Percentiles rank a stretch among this genome's conserved stretches.
phyloP scores from a whole-genome alignment of 306 rosid genomes.

The Canavalia gladiata region DNA sequence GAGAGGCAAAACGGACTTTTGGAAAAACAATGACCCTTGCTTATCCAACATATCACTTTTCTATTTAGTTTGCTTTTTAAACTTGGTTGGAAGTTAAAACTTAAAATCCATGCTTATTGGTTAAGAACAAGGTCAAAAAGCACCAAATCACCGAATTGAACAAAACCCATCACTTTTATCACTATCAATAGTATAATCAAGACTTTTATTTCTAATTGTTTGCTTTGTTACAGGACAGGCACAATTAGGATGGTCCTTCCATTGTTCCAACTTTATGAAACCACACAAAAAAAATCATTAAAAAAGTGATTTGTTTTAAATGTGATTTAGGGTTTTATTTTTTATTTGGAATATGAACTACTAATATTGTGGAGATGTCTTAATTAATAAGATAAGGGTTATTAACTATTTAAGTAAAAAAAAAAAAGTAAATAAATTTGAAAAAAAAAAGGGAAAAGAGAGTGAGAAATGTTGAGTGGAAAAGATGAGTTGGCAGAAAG shows the following conservation, averaged over 20 bases:
- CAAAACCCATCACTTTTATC: constrained; percentile 43
- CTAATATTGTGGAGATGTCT: not conserved
- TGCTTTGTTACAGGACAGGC: constrained; percentile 52
- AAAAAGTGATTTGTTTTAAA: no score
- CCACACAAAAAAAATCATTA: constrained; percentile 41
- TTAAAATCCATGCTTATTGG: constrained; percentile 43
- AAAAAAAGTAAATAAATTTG: no score
- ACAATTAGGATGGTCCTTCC: constrained; percentile 39
- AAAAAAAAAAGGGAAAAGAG: no score
- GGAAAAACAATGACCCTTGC: constrained; percentile 35
- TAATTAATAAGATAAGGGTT: not conserved
- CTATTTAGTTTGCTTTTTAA: constrained; percentile 8
- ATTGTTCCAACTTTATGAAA: constrained; percentile 59
- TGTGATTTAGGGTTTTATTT: no score
- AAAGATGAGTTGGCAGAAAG: not conserved
- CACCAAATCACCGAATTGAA: constrained; percentile 37
- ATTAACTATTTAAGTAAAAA: not conserved
- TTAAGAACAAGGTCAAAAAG: constrained; percentile 47
- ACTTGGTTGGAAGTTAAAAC: constrained; percentile 37
- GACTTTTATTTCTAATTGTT: constrained; percentile 39
- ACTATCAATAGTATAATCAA: constrained; percentile 22
- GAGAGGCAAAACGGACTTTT: constrained; percentile 37
- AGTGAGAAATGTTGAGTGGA: not conserved
- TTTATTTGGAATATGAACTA: not conserved
- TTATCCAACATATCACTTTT: constrained; percentile 45